A percentile compares a stretch with the other conserved stretches of the same genome.
These are phyloP conservation scores for Dipteronia dyeriana DNA, from an alignment of 345 rosid species.

Conservation along the genomic window DNA sequence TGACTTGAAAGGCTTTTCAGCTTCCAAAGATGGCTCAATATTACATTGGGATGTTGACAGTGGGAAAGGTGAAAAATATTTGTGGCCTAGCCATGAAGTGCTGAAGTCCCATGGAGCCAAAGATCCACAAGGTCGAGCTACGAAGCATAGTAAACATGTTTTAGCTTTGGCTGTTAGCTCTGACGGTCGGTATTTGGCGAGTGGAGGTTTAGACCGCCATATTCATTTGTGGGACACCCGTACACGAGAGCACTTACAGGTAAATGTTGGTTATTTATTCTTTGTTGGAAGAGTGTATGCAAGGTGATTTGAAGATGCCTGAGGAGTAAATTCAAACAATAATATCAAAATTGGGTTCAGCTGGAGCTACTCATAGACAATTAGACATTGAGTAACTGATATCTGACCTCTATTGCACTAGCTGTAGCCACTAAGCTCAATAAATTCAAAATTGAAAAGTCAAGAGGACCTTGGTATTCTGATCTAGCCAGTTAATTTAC, in stretches of 20 bases:
- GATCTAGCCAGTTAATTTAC: neutral
- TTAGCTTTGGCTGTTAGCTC: constrained; percentile 86
- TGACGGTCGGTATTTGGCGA: constrained; percentile 93
- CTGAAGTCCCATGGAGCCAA: constrained; percentile 75
- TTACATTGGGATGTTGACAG: constrained; percentile 83
- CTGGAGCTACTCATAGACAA: neutral
- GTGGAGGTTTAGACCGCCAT: constrained; percentile 93
- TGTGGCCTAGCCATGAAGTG: constrained; percentile 74
- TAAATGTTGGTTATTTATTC: constrained; percentile 22
- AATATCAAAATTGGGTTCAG: neutral
- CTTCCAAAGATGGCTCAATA: constrained; percentile 86
- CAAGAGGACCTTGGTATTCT: neutral
- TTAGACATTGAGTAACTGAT: neutral
- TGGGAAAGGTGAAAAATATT: constrained; percentile 66
- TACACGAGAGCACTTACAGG: constrained; percentile 82
- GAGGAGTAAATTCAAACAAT: neutral
- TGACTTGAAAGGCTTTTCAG: constrained; percentile 81
- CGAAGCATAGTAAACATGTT: constrained; percentile 72
- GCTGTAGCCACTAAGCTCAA: neutral
- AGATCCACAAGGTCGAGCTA: constrained; percentile 64
- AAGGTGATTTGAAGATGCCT: neutral
- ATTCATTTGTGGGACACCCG: constrained; percentile 97
- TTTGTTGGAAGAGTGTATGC: neutral
- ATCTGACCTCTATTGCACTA: neutral
- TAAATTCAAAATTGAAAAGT: neutral